Percentiles rank a stretch among this genome's conserved stretches.
Conservation (phyloP, 768 basidiomycete genomes). For the Piloderma croceum region DNA sequence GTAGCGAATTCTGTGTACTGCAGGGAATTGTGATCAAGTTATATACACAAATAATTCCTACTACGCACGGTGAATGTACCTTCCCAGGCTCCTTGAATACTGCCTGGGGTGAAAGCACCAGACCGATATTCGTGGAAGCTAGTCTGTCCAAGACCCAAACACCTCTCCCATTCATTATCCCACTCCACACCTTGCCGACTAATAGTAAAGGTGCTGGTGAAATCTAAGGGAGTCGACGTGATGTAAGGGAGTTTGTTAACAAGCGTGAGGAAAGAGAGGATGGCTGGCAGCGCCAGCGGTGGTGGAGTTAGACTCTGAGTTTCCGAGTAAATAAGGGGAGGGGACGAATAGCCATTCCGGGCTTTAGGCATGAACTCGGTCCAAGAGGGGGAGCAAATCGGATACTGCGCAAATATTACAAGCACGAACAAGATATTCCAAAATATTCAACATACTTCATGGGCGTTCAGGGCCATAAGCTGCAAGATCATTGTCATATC, state of each 20-base stretch:
- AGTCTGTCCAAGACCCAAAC: constrained; percentile 32
- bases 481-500: constrained; percentile 50
- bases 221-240: constrained; percentile 27
- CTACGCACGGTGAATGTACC: constrained; percentile 64
- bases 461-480: constrained; percentile 62
- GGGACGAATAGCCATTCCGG: constrained; percentile 14
- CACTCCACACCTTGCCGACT: constrained; percentile 43
- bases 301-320: constrained; percentile 46
- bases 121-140: constrained; percentile 31
- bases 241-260: constrained; percentile 34
- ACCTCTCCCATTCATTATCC: constrained; percentile 68
- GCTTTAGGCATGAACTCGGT: constrained; percentile 43
- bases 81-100: constrained; percentile 76
- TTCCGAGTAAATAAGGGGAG: constrained; percentile 40
- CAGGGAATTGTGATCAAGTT: constrained; percentile 3
- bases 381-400: constrained; percentile 54
- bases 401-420: constrained; percentile 43
- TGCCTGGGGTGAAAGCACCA: constrained; percentile 55
- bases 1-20: constrained; percentile 83
- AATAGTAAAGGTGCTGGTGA: neutral
- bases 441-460: constrained; percentile 28
- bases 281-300: constrained; percentile 64
- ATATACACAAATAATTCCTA: neutral
- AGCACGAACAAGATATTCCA: constrained; percentile 5
- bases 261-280: constrained; percentile 62